phyloP scores from a whole-genome alignment of 1,139 yeast species.

The Suhomyces anneliseae region DNA sequence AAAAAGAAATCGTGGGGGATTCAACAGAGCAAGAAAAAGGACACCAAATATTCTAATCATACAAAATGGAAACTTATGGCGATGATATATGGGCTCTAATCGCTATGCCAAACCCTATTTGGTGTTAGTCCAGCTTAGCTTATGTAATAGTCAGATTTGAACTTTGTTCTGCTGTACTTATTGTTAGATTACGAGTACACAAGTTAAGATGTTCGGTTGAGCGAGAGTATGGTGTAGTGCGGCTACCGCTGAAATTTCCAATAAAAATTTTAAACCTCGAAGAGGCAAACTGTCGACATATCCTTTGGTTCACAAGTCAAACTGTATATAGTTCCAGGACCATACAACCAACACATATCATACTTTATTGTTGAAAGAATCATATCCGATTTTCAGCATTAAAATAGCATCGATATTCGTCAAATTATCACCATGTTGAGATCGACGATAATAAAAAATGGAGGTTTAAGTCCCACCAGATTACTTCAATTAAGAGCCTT shows the following conservation, averaged over 20 bases:
- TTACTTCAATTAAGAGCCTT: conserved; percentile 9
- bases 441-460: conserved; percentile 9
- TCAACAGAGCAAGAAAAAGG: too few species aligned
- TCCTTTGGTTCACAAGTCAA: conserved; percentile 1
- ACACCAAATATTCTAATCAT: too few species aligned
- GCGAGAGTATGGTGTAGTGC: conserved; percentile 2
- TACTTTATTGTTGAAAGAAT: background rate
- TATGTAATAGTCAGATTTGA: too few species aligned
- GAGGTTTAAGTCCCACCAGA: conserved; percentile 1
- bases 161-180: background rate
- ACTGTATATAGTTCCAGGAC: conserved; percentile 4
- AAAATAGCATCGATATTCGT: background rate
- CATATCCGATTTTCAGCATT: conserved; percentile 1
- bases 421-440: conserved; percentile 11
- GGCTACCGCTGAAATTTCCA: conserved; percentile 4
- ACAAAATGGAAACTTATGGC: too few species aligned
- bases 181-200: background rate
- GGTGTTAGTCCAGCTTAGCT: too few species aligned
- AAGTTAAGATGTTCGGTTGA: too few species aligned
- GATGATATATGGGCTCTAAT: too few species aligned
- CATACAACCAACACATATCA: background rate
- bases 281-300: background rate
- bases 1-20: too few species aligned
- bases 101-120: too few species aligned
- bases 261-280: conserved; percentile 5